Evolutionary conservation across 2,329 filamentous ascomycete species (phyloP).

Genomic region (Kalaharituber pfeilii): DNA sequence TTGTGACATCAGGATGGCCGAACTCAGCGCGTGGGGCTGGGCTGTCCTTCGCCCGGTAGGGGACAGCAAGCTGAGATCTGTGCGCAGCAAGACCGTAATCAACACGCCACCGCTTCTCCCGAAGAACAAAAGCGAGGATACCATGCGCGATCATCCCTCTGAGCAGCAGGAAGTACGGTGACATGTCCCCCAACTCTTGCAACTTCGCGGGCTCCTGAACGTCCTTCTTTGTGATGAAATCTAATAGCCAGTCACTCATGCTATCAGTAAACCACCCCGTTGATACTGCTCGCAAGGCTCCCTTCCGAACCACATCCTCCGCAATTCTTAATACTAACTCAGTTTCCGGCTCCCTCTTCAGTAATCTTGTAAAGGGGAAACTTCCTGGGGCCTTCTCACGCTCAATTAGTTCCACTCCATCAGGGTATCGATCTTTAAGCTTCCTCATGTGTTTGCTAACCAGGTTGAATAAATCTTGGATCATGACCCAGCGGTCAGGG

Average conservation of each 20-base stretch:
- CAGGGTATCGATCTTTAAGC: constrained; percentile 29
- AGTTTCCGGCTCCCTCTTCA: constrained; percentile 34
- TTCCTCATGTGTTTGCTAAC: constrained; percentile 27
- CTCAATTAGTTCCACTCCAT: constrained; percentile 35
- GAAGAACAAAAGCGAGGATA: constrained; percentile 41
- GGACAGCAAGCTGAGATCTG: constrained; percentile 46
- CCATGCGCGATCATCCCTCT: constrained; percentile 45
- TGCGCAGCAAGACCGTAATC: constrained; percentile 41
- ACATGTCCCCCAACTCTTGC: neutral
- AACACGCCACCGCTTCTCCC: constrained; percentile 47
- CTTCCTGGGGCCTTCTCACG: constrained; percentile 24
- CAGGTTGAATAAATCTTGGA: constrained; percentile 30
- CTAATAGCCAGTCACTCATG: neutral
- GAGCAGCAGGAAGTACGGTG: constrained; percentile 35
- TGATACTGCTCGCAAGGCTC: neutral
- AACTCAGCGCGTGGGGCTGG: constrained; percentile 47
- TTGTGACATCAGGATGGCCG: constrained; percentile 49
- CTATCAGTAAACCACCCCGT: neutral
- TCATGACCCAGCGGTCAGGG: constrained; percentile 35
- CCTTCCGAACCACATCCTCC: constrained; percentile 25
- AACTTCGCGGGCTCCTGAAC: neutral
- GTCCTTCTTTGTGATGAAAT: neutral
- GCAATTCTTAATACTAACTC: constrained; percentile 30
- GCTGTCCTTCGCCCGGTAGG: constrained; percentile 47
- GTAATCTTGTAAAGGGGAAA: constrained; percentile 42